phyloP scores from a whole-genome alignment of 1,284 basidiomycete species.

The Pseudozyma pruni region DNA sequence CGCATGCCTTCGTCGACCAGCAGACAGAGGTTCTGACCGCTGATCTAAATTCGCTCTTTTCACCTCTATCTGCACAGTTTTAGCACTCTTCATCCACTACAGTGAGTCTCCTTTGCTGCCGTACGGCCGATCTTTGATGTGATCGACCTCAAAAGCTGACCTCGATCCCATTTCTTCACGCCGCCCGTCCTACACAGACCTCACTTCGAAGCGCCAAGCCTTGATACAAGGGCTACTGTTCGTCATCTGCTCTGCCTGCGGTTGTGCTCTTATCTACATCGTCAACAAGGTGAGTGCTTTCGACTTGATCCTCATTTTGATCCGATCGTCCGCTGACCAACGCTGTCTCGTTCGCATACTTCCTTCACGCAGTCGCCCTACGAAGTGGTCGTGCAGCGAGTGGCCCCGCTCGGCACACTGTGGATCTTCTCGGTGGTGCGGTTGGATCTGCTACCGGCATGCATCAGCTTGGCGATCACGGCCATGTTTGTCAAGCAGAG shows the following conservation, averaged over 20 bases:
- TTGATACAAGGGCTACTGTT: slow-evolving; percentile 46
- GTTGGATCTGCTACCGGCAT: slow-evolving; percentile 60
- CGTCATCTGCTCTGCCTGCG: slow-evolving; percentile 40
- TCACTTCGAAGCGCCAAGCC: slow-evolving; percentile 34
- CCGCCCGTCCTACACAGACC: slow-evolving; percentile 17
- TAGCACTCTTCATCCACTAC: slow-evolving; percentile 52
- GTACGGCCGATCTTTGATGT: too few relatives aligned
- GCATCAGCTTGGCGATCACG: slow-evolving; percentile 59
- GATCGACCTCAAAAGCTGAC: background rate
- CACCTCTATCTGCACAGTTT: slow-evolving; percentile 57
- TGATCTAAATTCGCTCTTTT: too few relatives aligned
- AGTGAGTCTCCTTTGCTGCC: slow-evolving; percentile 50
- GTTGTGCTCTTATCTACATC: slow-evolving; percentile 57
- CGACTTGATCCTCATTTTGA: background rate
- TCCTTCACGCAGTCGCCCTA: slow-evolving; percentile 49
- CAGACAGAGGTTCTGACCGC: too few relatives aligned
- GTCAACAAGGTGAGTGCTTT: slow-evolving; percentile 57
- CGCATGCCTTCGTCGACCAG: too few relatives aligned
- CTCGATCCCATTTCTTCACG: background rate
- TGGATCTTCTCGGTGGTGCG: slow-evolving; percentile 68
- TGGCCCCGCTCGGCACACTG: slow-evolving; percentile 67
- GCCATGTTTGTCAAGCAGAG: slow-evolving; percentile 42
- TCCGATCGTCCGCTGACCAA: background rate
- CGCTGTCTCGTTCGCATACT: background rate
- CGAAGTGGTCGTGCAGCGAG: slow-evolving; percentile 61